Conservation (phyloP, 140 eudicot genomes). For the Flaveria floridana region DNA sequence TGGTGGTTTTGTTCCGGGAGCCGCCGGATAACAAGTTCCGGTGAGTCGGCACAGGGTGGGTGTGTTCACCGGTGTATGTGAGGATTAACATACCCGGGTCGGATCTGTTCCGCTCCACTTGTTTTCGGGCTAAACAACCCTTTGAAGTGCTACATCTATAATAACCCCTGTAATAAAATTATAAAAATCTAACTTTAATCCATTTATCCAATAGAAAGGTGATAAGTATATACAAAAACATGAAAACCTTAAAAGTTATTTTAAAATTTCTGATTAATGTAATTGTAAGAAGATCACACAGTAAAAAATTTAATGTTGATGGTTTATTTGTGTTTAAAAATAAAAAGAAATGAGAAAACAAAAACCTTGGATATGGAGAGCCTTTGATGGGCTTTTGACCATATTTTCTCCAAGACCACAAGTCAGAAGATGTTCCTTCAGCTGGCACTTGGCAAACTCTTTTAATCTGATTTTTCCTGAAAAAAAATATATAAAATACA, state of each 20-base stretch:
- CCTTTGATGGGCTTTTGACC: constrained; percentile 98
- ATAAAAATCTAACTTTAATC: background rate
- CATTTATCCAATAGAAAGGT: background rate
- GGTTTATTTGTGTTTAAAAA: background rate
- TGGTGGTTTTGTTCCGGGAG: constrained; percentile 53
- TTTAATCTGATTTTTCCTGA: constrained; percentile 72
- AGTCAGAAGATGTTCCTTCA: constrained; percentile 78
- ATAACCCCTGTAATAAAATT: constrained; percentile 57
- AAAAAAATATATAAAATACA: background rate
- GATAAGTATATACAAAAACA: background rate
- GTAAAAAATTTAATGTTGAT: background rate
- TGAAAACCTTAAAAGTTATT: no score
- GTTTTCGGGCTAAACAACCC: constrained; percentile 88
- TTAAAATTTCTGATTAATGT: no score
- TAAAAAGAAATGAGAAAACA: background rate
- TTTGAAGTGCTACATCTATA: constrained; percentile 88
- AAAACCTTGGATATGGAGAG: constrained; percentile 93
- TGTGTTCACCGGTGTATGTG: constrained; percentile 81
- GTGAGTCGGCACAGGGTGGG: constrained; percentile 74
- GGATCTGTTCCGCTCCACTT: constrained; percentile 87
- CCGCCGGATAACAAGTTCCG: constrained; percentile 79
- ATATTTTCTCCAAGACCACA: constrained; percentile 98
- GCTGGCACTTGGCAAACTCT: constrained; percentile 87
- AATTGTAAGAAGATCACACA: background rate
- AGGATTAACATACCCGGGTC: constrained; percentile 74